phyloP scores from a whole-genome alignment of 1,284 basidiomycete species.

The Cutaneotrichosporon sp. region DNA sequence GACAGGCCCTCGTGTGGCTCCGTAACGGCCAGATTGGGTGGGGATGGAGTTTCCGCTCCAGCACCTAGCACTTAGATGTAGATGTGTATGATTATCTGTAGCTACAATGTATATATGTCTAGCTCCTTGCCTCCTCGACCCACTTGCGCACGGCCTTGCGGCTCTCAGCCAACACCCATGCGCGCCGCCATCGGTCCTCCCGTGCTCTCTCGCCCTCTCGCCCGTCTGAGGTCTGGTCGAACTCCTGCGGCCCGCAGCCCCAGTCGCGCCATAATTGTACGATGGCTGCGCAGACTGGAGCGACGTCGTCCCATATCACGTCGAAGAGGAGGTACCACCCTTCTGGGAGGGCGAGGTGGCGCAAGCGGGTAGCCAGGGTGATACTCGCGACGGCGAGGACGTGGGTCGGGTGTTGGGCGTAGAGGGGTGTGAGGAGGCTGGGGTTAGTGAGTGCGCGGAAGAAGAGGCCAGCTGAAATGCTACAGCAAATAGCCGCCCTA shows the following conservation, averaged over 20 bases:
- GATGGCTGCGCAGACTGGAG: slow-evolving; percentile 72
- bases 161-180: slow-evolving; percentile 56
- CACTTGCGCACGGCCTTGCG: slow-evolving; percentile 50
- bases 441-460: slow-evolving; percentile 7
- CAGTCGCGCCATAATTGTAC: slow-evolving; percentile 64
- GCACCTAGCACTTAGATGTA: slow-evolving; percentile 5
- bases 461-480: neutral
- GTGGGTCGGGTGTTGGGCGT: slow-evolving; percentile 80
- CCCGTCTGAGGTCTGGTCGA: slow-evolving; percentile 52
- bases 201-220: slow-evolving; percentile 39
- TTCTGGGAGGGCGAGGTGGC: slow-evolving; percentile 70
- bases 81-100: neutral
- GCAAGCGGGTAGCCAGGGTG: slow-evolving; percentile 67
- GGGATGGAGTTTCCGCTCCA: slow-evolving; percentile 26
- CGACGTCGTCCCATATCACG: slow-evolving; percentile 77
- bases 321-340: slow-evolving; percentile 90
- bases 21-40: slow-evolving; percentile 32
- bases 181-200: slow-evolving; percentile 60
- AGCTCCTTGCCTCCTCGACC: slow-evolving; percentile 56
- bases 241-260: slow-evolving; percentile 31
- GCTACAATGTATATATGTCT: slow-evolving; percentile 12
- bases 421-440: slow-evolving; percentile 86
- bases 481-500: no score
- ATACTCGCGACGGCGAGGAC: slow-evolving; percentile 85
- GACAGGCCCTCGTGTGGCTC: slow-evolving; percentile 39